phyloP scores from a whole-genome alignment of 805 yeast species.

The Phaffomyces thermotolerans region DNA sequence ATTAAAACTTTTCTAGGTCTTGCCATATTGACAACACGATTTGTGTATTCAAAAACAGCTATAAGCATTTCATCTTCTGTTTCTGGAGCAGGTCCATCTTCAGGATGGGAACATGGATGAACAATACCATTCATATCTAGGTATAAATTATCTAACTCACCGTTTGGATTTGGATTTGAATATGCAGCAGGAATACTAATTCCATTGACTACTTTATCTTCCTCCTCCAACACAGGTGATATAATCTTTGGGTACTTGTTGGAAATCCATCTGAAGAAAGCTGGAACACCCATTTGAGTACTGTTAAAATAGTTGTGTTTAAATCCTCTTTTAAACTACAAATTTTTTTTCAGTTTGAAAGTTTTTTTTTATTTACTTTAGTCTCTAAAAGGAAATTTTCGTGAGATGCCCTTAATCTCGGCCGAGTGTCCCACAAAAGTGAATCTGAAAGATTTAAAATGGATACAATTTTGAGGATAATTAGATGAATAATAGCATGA shows the following conservation, averaged over 20 bases:
- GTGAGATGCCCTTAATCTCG: background rate
- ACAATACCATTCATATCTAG: constrained; percentile 99
- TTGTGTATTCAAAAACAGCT: constrained; percentile 88
- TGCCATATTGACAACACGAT: constrained; percentile 87
- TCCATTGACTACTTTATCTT: constrained; percentile 50
- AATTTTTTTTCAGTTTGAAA: background rate
- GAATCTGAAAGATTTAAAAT: background rate
- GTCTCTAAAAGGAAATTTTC: background rate
- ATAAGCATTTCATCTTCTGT: constrained; percentile 96
- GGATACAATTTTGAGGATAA: background rate
- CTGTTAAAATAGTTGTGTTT: background rate
- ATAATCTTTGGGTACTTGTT: constrained; percentile 90
- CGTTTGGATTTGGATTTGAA: constrained; percentile 81
- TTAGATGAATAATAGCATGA: background rate
- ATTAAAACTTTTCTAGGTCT: constrained; percentile 86
- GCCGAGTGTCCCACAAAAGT: background rate
- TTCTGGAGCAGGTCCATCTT: constrained; percentile 90
- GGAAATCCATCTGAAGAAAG: constrained; percentile 94
- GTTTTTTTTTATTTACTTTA: background rate
- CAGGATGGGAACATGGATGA: constrained; percentile 99
- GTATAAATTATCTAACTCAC: constrained; percentile 89
- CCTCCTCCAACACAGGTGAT: constrained; percentile 80
- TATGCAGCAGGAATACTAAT: constrained; percentile 59
- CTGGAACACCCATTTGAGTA: constrained; percentile 84
- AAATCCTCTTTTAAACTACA: no score